A percentile compares a stretch with the other conserved stretches of the same genome.
Evolutionary conservation across 2,329 filamentous ascomycete genomes (phyloP).

Genomic region (Nemania diffusa): DNA sequence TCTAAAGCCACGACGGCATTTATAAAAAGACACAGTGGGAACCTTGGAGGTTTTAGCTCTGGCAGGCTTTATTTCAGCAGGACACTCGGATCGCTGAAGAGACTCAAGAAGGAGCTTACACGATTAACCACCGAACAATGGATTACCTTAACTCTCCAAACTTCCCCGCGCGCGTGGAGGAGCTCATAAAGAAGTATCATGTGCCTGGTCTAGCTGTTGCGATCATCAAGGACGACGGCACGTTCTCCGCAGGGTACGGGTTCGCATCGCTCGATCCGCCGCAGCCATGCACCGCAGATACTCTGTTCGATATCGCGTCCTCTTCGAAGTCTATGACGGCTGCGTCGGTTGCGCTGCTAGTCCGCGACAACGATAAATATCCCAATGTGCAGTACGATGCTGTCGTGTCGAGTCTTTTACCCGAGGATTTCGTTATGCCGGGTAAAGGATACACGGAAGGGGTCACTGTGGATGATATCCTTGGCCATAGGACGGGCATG

Average conservation of each 20-base stretch:
- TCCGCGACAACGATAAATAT: constrained; percentile 46
- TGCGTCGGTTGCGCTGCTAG: constrained; percentile 44
- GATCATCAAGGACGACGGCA: constrained; percentile 36
- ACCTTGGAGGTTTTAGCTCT: not conserved
- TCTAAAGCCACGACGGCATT: not conserved
- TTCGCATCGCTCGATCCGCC: constrained; percentile 43
- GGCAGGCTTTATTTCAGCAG: not conserved
- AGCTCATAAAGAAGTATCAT: constrained; percentile 40
- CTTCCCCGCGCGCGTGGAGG: constrained; percentile 33
- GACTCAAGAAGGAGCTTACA: not conserved
- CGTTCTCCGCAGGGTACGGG: constrained; percentile 40
- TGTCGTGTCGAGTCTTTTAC: constrained; percentile 41
- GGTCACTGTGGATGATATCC: constrained; percentile 43
- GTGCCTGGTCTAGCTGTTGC: constrained; percentile 43
- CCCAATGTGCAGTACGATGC: constrained; percentile 47
- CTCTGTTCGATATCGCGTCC: constrained; percentile 46
- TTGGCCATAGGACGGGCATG: constrained; percentile 43
- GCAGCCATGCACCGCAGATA: constrained; percentile 44
- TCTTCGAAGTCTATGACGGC: constrained; percentile 46
- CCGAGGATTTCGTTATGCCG: constrained; percentile 43
- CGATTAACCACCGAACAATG: constrained; percentile 21
- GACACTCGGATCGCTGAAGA: not conserved
- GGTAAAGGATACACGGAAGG: constrained; percentile 37
- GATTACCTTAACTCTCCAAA: constrained; percentile 34
- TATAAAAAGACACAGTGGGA: not conserved